These are phyloP conservation scores for Aspergillus cristatus DNA, from an alignment of 495 filamentous ascomycete species.

Conservation along the genomic window DNA sequence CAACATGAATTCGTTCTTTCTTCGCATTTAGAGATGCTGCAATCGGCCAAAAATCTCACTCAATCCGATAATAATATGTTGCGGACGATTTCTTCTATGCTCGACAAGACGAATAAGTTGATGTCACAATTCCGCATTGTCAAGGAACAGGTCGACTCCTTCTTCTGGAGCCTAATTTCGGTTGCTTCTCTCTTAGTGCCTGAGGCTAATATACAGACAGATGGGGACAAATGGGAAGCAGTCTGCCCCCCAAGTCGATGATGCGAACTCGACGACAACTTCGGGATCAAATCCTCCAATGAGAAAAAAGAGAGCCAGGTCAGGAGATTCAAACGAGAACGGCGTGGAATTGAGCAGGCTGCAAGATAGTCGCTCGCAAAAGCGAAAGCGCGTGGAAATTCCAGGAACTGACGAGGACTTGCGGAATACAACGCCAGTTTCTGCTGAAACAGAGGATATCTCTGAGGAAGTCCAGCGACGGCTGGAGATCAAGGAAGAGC, in stretches of 20 bases:
- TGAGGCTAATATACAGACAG: too few relatives aligned
- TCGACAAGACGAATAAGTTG: slow-evolving; percentile 28
- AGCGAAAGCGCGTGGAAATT: slow-evolving; percentile 16
- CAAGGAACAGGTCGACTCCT: slow-evolving; percentile 25
- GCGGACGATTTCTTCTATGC: slow-evolving; percentile 23
- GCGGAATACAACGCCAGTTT: slow-evolving; percentile 12
- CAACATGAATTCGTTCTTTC: slow-evolving; percentile 26
- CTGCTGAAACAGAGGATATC: slow-evolving; percentile 38
- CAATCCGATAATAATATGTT: slow-evolving; percentile 14
- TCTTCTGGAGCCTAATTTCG: too few relatives aligned
- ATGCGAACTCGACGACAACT: background rate
- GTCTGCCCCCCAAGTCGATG: background rate
- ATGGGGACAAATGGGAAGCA: background rate
- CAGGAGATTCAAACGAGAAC: too few relatives aligned
- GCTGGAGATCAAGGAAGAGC: slow-evolving; percentile 30
- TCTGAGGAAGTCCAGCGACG: slow-evolving; percentile 36
- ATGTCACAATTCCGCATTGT: slow-evolving; percentile 26
- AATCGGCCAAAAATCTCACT: slow-evolving; percentile 17
- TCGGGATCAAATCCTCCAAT: background rate
- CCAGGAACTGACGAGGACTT: slow-evolving; percentile 13
- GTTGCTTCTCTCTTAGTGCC: background rate
- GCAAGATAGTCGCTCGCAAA: slow-evolving; percentile 7
- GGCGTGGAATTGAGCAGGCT: too few relatives aligned
- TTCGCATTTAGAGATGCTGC: slow-evolving; percentile 27
- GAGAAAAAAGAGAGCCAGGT: background rate